phyloP scores from a whole-genome alignment of 768 basidiomycete species.

The Floccularia luteovirens region DNA sequence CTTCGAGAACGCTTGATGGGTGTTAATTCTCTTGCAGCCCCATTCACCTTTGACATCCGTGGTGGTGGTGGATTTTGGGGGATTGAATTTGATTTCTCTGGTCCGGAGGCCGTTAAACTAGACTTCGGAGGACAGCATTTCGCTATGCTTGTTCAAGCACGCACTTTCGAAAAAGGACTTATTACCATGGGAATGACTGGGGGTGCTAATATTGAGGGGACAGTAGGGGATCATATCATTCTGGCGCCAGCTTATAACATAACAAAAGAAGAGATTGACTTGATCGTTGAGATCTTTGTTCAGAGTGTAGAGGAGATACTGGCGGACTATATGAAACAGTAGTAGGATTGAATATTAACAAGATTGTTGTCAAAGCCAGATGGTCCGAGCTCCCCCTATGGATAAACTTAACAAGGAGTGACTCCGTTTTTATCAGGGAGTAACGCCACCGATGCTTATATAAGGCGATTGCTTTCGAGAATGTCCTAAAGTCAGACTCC shows the following conservation, averaged over 20 bases:
- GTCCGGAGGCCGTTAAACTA: constrained; percentile 27
- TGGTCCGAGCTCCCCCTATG: background rate
- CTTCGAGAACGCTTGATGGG: constrained; percentile 47
- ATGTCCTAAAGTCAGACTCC: constrained; percentile 22
- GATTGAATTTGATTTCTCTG: constrained; percentile 71
- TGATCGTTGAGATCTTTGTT: constrained; percentile 61
- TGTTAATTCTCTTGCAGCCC: constrained; percentile 50
- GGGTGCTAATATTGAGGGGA: constrained; percentile 61
- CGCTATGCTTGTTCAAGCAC: constrained; percentile 65
- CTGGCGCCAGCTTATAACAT: constrained; percentile 79
- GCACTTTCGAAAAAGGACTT: constrained; percentile 57
- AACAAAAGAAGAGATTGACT: constrained; percentile 59
- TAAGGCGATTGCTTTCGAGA: constrained; percentile 33
- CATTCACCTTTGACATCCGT: constrained; percentile 72
- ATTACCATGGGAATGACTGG: constrained; percentile 72
- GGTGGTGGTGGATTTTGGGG: constrained; percentile 83
- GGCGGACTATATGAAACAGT: constrained; percentile 21
- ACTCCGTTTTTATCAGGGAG: too few relatives aligned
- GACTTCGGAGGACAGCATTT: constrained; percentile 49
- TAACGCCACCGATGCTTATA: constrained; percentile 39
- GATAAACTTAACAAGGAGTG: constrained; percentile 3
- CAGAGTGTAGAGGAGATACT: constrained; percentile 60
- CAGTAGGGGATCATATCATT: constrained; percentile 62
- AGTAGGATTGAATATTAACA: constrained; percentile 3
- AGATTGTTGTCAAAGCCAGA: background rate